Evolutionary conservation across 2,329 filamentous ascomycete species (phyloP).

Genomic region (Xylaria sp.): DNA sequence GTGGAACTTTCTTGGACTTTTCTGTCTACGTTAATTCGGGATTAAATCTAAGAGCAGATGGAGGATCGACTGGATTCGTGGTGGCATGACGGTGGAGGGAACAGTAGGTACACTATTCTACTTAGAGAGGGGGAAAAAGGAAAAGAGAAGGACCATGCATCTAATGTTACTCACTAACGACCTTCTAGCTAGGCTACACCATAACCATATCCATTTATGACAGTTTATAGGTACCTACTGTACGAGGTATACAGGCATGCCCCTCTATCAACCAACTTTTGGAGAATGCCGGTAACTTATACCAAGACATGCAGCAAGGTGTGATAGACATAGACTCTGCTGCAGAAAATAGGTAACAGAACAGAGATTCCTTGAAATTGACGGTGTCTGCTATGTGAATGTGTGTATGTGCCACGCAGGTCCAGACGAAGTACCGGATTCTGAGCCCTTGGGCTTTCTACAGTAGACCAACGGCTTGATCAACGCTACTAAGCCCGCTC

Average conservation of each 20-base stretch:
- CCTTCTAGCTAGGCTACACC: neutral
- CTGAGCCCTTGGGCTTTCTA: conserved; percentile 9
- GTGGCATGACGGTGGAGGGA: neutral
- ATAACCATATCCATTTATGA: neutral
- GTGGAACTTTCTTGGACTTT: neutral
- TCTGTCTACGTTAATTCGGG: neutral
- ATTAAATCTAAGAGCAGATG: neutral
- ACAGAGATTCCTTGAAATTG: neutral
- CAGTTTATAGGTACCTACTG: too few species aligned
- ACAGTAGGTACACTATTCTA: too few species aligned
- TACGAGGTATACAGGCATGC: too few species aligned
- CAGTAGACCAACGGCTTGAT: conserved; percentile 7
- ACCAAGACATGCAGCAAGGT: neutral
- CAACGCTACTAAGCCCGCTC: conserved; percentile 8
- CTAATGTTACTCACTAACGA: conserved; percentile 12
- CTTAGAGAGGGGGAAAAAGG: conserved; percentile 1
- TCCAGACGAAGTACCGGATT: too few species aligned
- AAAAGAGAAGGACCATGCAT: conserved; percentile 29
- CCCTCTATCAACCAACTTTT: neutral
- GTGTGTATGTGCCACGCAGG: neutral
- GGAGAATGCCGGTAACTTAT: neutral
- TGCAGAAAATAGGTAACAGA: conserved; percentile 9
- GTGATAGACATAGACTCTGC: neutral
- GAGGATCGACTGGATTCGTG: neutral
- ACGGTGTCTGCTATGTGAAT: too few species aligned